A percentile compares a stretch with the other conserved stretches of the same genome.
Evolutionary conservation across 345 rosid species (phyloP).

Genomic region (Hibiscus mutabilis): DNA sequence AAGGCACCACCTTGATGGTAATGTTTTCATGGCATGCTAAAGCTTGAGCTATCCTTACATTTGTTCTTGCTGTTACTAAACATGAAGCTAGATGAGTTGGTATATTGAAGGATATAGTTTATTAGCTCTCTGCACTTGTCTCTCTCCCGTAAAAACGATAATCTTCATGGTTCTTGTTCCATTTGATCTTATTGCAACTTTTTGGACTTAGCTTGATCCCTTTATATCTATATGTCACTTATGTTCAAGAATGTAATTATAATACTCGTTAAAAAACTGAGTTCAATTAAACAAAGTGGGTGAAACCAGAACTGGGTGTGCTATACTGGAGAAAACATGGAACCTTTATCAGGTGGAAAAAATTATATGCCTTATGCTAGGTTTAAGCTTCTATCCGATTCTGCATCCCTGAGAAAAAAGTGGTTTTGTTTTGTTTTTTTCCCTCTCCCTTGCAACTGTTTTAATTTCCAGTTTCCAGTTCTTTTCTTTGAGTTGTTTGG

Average conservation of each 20-base stretch:
- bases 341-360: background rate
- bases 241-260: background rate
- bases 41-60: background rate
- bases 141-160: background rate
- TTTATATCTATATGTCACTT: background rate
- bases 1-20: background rate
- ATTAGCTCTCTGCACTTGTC: background rate
- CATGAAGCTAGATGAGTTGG: background rate
- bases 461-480: background rate
- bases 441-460: background rate
- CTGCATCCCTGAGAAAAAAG: background rate
- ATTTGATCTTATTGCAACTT: background rate
- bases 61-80: background rate
- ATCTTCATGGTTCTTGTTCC: slow-evolving; percentile 3
- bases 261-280: background rate
- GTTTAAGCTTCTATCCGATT: background rate
- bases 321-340: background rate
- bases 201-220: background rate
- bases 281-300: background rate
- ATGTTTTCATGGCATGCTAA: background rate
- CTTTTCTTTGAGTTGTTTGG: slow-evolving; percentile 5
- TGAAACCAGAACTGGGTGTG: background rate
- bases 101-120: background rate
- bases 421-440: background rate
- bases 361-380: background rate